These are phyloP conservation scores for Irpex sp. DNA, from an alignment of 1,284 basidiomycete genomes.

Conservation along the genomic window DNA sequence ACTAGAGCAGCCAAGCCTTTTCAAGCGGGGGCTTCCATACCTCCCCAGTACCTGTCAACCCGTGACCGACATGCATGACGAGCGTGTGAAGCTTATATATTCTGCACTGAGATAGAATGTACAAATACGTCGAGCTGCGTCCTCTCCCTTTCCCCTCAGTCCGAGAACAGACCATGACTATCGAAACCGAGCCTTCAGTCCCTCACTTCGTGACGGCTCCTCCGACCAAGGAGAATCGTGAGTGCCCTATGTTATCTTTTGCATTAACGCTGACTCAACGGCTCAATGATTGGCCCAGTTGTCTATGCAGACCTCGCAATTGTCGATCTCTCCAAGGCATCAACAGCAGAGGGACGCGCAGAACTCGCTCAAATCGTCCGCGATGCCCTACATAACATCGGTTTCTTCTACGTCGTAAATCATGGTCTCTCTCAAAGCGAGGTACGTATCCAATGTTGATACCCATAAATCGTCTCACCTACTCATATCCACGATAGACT, in stretches of 20 bases:
- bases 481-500: conserved; percentile 19
- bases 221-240: conserved; percentile 31
- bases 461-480: neutral
- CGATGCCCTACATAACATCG: conserved; percentile 55
- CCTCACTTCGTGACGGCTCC: conserved; percentile 36
- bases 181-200: conserved; percentile 7
- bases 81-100: neutral
- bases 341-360: conserved; percentile 41
- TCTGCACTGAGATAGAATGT: no score
- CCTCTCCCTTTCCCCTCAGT: no score
- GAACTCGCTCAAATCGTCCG: conserved; percentile 46
- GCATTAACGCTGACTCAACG: neutral
- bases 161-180: neutral
- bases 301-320: conserved; percentile 65
- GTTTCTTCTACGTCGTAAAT: conserved; percentile 62
- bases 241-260: conserved; percentile 12
- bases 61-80: neutral
- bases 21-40: neutral
- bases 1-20: neutral
- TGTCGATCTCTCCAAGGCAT: conserved; percentile 57
- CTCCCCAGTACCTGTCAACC: neutral
- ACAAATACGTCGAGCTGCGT: no score
- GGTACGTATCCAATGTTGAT: conserved; percentile 24
- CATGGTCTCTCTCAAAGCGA: conserved; percentile 48
- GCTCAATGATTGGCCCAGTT: conserved; percentile 28